Base-by-base conservation (phyloP, 345 rosid genomes). In the Turritis glabra region DNA sequence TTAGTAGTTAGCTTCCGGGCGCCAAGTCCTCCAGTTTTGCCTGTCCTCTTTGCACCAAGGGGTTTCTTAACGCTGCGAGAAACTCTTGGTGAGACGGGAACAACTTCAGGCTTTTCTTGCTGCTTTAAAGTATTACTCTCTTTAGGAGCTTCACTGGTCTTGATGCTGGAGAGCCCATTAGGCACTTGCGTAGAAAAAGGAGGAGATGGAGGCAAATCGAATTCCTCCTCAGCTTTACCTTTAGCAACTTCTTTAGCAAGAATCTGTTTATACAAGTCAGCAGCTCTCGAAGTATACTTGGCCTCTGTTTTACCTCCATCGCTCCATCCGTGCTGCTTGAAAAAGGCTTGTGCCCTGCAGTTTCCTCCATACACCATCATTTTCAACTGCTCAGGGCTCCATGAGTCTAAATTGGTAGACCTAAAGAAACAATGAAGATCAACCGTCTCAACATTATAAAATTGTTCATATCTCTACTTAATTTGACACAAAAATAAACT, bases 261-360 rank as follows among this genome's bases (percentile, higher is more conserved):
- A 44, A 76, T 67, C 81, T 91, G 97, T 87, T 84, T 85, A 63
- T 92, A 95, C 56, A 89, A 81, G 26, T 90, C 98, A 44, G 99
- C 97, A 77, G 98, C 92, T 81, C 97, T 85, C 3, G 99, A 95
- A n/a, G 94, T 95, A 80, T 90, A 95, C 84, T 95, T 90, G n/a
- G 97, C 90, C 73, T 95, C 99, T 74, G 88, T 87, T 83, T 90
- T 86, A 12, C 92, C 96, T 32, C 90, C 99, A 55, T 85, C 91
- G 66, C 80, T 82, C 99, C 99, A 95, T 54, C 99, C 98, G 64
- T 95, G 97, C 62, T 90, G 97, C 88, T 95, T 95, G 79, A 95
- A 95, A 79, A 95, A 95, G 53, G 63, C 90, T 12, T 90, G 97
- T 8, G 96, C 98, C 38, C 94, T 92, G 80, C 89, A 88, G 76